A percentile compares a stretch with the other conserved stretches of the same genome.
Conservation (phyloP, 1,284 basidiomycete genomes). For the Boletus mariae region DNA sequence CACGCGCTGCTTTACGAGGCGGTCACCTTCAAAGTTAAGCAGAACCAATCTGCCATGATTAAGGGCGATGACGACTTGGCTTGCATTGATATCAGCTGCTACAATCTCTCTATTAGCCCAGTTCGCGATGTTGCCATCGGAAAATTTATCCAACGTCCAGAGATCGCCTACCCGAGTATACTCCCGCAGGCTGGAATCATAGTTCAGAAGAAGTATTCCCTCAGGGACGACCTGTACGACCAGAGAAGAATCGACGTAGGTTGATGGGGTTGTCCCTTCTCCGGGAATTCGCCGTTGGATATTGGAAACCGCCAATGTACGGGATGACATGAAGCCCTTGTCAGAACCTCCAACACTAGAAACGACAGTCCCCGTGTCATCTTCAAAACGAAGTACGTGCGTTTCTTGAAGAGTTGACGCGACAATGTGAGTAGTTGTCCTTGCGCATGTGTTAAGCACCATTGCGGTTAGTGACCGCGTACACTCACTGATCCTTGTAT, state of each 20-base stretch:
- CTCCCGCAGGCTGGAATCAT: conserved; percentile 38
- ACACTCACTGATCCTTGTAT: conserved; percentile 51
- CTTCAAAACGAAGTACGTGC: conserved; percentile 49
- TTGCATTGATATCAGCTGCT: conserved; percentile 61
- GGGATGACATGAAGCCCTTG: conserved; percentile 44
- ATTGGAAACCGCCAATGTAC: conserved; percentile 68
- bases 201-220: conserved; percentile 53
- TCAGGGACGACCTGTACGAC: conserved; percentile 71
- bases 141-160: conserved; percentile 33
- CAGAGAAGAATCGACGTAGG: conserved; percentile 50
- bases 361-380: conserved; percentile 30
- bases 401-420: conserved; percentile 54
- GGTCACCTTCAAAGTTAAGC: conserved; percentile 46
- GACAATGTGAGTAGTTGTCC: conserved; percentile 54
- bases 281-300: conserved; percentile 38
- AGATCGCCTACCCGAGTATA: conserved; percentile 34
- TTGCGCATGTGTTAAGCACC: conserved; percentile 22
- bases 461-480: not conserved
- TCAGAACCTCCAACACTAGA: conserved; percentile 35
- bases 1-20: conserved; percentile 35
- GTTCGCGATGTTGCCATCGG: conserved; percentile 15
- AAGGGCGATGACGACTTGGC: conserved; percentile 65
- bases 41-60: conserved; percentile 54
- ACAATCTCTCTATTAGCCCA: conserved; percentile 52
- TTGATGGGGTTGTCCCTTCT: conserved; percentile 28